These are phyloP conservation scores for Pulveroboletus sp. DNA, from an alignment of 768 basidiomycete species.

Conservation along the genomic window DNA sequence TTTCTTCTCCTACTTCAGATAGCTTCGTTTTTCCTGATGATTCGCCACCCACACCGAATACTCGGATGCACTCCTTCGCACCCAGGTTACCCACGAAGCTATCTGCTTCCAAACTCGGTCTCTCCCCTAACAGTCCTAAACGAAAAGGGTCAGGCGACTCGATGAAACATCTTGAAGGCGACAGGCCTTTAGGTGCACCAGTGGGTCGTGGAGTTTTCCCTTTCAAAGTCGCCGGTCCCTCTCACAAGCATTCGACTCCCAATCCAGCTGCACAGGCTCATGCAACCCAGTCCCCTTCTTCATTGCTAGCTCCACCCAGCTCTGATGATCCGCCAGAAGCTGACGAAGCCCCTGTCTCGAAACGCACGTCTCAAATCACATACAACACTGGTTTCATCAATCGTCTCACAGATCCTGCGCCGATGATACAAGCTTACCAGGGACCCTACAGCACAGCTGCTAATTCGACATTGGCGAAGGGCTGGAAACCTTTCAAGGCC, in stretches of 20 bases:
- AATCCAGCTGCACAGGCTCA: conserved; percentile 8
- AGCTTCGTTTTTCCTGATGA: conserved; percentile 30
- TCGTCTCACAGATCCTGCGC: conserved; percentile 51
- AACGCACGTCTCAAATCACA: conserved; percentile 73
- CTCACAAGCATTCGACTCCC: conserved; percentile 26
- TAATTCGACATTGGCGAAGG: conserved; percentile 47
- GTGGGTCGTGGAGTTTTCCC: conserved; percentile 27
- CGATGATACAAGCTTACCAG: conserved; percentile 32
- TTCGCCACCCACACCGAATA: conserved; percentile 44
- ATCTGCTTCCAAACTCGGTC: conserved; percentile 45
- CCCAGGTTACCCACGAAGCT: conserved; percentile 69
- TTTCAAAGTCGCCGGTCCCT: conserved; percentile 26
- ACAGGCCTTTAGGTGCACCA: conserved; percentile 10
- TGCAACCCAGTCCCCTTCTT: conserved; percentile 37
- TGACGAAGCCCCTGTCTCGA: conserved; percentile 37
- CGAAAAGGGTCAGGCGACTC: conserved; percentile 46
- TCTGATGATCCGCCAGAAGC: conserved; percentile 39
- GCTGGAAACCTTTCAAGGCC: conserved; percentile 85
- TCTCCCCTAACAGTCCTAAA: conserved; percentile 49
- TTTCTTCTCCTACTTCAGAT: conserved; percentile 41
- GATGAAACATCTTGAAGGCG: conserved; percentile 31
- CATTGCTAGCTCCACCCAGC: conserved; percentile 47
- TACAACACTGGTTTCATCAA: conserved; percentile 75
- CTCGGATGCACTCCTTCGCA: conserved; percentile 65
- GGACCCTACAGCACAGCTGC: conserved; percentile 29